These are phyloP conservation scores for Phalaenopsis hybrid DNA, from an alignment of 116 monocot species.

Conservation along the genomic window DNA sequence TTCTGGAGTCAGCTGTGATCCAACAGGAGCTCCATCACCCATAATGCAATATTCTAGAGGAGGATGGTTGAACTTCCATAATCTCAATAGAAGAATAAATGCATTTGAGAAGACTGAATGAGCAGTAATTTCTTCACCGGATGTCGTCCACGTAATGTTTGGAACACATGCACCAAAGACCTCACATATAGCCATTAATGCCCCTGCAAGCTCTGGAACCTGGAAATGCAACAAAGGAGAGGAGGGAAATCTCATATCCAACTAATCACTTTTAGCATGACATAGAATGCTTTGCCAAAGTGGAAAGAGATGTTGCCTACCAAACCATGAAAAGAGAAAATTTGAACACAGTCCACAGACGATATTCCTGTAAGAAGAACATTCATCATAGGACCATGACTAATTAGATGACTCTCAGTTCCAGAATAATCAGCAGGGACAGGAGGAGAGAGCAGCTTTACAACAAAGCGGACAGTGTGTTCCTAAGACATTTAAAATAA, in stretches of 20 bases:
- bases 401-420: slow-evolving; percentile 76
- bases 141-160: slow-evolving; percentile 42
- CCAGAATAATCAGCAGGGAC: slow-evolving; percentile 62
- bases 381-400: slow-evolving; percentile 70
- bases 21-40: slow-evolving; percentile 91
- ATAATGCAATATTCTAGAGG: slow-evolving; percentile 84
- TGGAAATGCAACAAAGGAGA: slow-evolving; percentile 18
- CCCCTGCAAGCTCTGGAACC: slow-evolving; percentile 96
- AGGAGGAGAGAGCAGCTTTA: slow-evolving; percentile 83
- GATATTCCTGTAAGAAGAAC: slow-evolving; percentile 88
- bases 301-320: slow-evolving; percentile 25
- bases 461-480: slow-evolving; percentile 68
- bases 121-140: slow-evolving; percentile 63
- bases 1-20: slow-evolving; percentile 84
- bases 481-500: slow-evolving; percentile 37
- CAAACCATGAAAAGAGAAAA: slow-evolving; percentile 96
- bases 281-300: neutral
- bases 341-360: slow-evolving; percentile 82
- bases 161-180: slow-evolving; percentile 78
- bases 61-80: slow-evolving; percentile 96
- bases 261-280: neutral
- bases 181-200: slow-evolving; percentile 91
- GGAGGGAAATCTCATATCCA: neutral
- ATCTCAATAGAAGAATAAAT: slow-evolving; percentile 82
- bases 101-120: slow-evolving; percentile 92